These are phyloP conservation scores for Globisporangium barbulae DNA, from an alignment of 352 stramenopile genomes.

Conservation along the genomic window DNA sequence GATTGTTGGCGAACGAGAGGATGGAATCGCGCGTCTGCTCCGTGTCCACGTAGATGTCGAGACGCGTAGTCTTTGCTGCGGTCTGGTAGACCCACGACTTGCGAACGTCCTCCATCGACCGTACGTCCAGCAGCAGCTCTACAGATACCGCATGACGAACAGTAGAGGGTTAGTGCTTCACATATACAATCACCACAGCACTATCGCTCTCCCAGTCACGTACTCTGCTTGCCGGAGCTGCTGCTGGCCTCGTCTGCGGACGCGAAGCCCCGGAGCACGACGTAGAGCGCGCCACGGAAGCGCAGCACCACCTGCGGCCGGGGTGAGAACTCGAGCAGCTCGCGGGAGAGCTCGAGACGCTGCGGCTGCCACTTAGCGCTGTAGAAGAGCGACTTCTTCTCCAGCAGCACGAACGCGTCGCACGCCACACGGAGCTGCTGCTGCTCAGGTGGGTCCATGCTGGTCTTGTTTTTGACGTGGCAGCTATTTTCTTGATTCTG, in stretches of 20 bases:
- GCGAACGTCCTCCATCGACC: slow-evolving; percentile 38
- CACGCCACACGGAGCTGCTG: background rate
- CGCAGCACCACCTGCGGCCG: slow-evolving; percentile 31
- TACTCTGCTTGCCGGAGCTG: slow-evolving; percentile 13
- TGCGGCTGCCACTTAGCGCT: slow-evolving; percentile 32
- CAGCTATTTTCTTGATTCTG: no score
- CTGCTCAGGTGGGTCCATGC: background rate
- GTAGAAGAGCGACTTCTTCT: slow-evolving; percentile 35
- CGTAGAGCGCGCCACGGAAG: slow-evolving; percentile 22
- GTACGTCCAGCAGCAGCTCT: slow-evolving; percentile 34
- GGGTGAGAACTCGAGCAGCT: slow-evolving; percentile 32
- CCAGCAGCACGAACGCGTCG: slow-evolving; percentile 31
- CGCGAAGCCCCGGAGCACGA: slow-evolving; percentile 20
- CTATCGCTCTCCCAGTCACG: background rate
- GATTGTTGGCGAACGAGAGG: slow-evolving; percentile 14
- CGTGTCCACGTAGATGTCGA: slow-evolving; percentile 44
- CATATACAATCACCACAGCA: background rate
- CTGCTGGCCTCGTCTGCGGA: background rate
- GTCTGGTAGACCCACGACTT: slow-evolving; percentile 42
- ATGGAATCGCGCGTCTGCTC: slow-evolving; percentile 24
- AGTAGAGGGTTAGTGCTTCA: background rate
- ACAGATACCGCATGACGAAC: background rate
- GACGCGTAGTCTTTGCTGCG: slow-evolving; percentile 24
- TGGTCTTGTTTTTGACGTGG: background rate
- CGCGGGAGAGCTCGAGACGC: slow-evolving; percentile 16